Evolutionary conservation across 1,139 yeast species (phyloP).

Genomic region (Lodderomyces pseudojiufengensis): DNA sequence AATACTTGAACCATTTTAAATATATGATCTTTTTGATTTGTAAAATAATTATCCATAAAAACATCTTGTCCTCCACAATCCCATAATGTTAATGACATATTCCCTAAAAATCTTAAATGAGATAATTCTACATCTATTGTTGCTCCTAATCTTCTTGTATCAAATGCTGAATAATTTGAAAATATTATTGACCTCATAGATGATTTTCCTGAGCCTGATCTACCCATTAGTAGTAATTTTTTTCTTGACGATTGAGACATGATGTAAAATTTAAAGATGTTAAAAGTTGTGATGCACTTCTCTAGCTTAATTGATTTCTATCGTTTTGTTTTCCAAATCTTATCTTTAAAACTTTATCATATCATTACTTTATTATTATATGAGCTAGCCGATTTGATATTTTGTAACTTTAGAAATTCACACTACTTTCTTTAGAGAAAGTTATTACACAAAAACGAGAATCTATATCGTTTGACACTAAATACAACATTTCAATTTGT

Average conservation of each 20-base stretch:
- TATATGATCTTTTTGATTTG: slow-evolving; percentile 84
- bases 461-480: too few relatives aligned
- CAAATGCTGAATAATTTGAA: slow-evolving; percentile 93
- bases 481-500: too few relatives aligned
- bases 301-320: too few relatives aligned
- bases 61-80: slow-evolving; percentile 99
- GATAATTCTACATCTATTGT: slow-evolving; percentile 98
- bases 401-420: too few relatives aligned
- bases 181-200: slow-evolving; percentile 96
- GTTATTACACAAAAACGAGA: too few relatives aligned
- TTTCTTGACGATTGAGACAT: slow-evolving; percentile 29
- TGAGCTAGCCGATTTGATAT: too few relatives aligned
- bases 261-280: too few relatives aligned
- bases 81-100: slow-evolving; percentile 94
- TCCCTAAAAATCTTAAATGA: slow-evolving; percentile 85
- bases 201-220: slow-evolving; percentile 95
- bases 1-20: slow-evolving; percentile 97
- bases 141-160: slow-evolving; percentile 92
- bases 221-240: slow-evolving; percentile 63
- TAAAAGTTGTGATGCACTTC: too few relatives aligned
- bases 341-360: too few relatives aligned
- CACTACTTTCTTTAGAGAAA: too few relatives aligned
- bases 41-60: slow-evolving; percentile 90
- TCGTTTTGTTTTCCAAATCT: too few relatives aligned
- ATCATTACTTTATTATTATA: too few relatives aligned